Base-by-base conservation (phyloP, 179 eudicot genomes). In the Heliamphora pulchella region DNA sequence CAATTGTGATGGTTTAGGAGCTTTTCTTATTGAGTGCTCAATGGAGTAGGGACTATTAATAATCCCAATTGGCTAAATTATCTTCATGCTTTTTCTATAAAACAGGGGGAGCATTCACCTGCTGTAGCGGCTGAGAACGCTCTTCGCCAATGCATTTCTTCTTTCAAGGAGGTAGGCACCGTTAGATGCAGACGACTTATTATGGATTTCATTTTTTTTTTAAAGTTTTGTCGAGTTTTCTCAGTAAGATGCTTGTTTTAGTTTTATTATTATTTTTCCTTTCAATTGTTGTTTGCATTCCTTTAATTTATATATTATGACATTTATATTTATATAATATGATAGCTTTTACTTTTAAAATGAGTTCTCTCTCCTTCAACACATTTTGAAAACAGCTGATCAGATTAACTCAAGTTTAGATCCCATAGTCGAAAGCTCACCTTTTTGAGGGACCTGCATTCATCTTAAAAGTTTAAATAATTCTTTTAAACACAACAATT, bases 161-260 rank as follows among this genome's bases (percentile, higher is more conserved):
- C 90, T 78, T 90, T 81, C 78, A 90, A 83, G 86, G 87, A 91
- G 94, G 97, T 93, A 89, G 8, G 39, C 53, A 15, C 0, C 10
- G 11, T 22, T 48, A 77, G 50, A n/a, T 48, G 31, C 55, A 55
- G 18, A 15, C 51, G 41, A 50, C 43, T 59, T 1, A 10, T 17
- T 2, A 11, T 54, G 46, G 63, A 41, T 54, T 41, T 57, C 48
- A 39, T 74, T 10, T 18, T 54, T 13, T 15, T 55, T 14, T 64
- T 41, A 41, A 20, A 11, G 4, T 68, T 63, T 68, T 13, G 41
- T 66, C 70, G 13, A 68, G 3, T 10, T 39, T 44, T 68, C 50
- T 68, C 44, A 5, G 39, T 39, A 39, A 31, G 46, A 39, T 22
- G 44, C 46, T 66, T 66, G 31, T 63, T 9, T 8, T 39, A 5